A percentile compares a stretch with the other conserved stretches of the same genome.
These are phyloP conservation scores for Chimonanthus praecox DNA, from an alignment of 164 flowering plant species.

Conservation along the genomic window DNA sequence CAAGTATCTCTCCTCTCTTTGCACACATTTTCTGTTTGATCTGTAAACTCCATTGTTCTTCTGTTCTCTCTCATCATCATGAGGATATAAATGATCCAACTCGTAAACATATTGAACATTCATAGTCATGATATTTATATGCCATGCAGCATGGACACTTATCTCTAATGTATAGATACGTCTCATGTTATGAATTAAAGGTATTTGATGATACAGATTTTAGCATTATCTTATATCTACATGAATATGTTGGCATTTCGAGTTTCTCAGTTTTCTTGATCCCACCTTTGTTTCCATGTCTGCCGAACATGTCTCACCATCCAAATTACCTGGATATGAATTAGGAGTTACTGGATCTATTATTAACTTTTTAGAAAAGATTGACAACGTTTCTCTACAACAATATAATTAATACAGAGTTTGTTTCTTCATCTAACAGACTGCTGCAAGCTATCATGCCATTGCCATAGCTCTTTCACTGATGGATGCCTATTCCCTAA, in stretches of 20 bases:
- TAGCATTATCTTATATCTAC: too few relatives aligned
- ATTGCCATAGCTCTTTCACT: slow-evolving; percentile 90
- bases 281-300: neutral
- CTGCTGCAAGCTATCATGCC: slow-evolving; percentile 96
- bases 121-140: neutral
- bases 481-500: slow-evolving; percentile 88
- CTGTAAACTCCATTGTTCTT: neutral
- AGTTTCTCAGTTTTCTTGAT: too few relatives aligned
- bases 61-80: neutral
- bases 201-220: neutral
- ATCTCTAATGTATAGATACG: neutral
- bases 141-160: neutral
- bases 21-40: neutral
- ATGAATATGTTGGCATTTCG: too few relatives aligned
- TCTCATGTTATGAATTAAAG: neutral
- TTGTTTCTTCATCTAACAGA: slow-evolving; percentile 31
- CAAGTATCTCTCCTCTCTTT: slow-evolving; percentile 48
- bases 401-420: neutral
- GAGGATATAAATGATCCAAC: neutral
- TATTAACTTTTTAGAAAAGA: neutral
- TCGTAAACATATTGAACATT: neutral
- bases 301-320: neutral
- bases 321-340: neutral
- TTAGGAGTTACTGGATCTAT: neutral
- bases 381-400: neutral